A percentile compares a stretch with the other conserved stretches of the same genome.
Conservation (phyloP, 2,329 filamentous ascomycete species). For the Tolypocladium guangdongense region DNA sequence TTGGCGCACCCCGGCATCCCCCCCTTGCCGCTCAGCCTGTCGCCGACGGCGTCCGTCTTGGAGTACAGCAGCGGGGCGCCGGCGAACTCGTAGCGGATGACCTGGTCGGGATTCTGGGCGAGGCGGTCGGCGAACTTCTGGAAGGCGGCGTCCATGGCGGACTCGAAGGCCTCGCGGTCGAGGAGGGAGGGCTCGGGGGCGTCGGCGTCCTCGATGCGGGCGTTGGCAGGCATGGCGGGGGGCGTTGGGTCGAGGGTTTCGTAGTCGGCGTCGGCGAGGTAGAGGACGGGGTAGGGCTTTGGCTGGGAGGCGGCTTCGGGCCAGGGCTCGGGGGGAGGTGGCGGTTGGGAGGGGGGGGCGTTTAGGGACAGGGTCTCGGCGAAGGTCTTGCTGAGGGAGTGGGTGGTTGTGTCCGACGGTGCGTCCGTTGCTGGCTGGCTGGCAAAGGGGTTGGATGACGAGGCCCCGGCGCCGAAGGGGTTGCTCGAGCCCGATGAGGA, state of each 20-base stretch:
- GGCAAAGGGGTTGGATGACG: constrained; percentile 17
- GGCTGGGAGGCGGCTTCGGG: constrained; percentile 56
- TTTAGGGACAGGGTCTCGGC: constrained; percentile 70
- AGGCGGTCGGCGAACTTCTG: constrained; percentile 71
- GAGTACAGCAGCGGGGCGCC: constrained; percentile 71
- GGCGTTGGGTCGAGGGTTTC: constrained; percentile 64
- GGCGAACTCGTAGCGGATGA: constrained; percentile 68
- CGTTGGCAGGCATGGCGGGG: constrained; percentile 36
- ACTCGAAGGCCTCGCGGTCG: constrained; percentile 64
- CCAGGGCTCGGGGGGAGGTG: constrained; percentile 57
- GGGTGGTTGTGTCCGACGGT: constrained; percentile 13
- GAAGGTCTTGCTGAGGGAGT: constrained; percentile 49
- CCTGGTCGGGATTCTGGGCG: constrained; percentile 71
- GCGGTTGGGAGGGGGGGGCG: constrained; percentile 25
- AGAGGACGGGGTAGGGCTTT: constrained; percentile 61
- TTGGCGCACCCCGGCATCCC: constrained; percentile 64
- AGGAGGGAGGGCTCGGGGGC: constrained; percentile 34
- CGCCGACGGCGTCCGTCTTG: constrained; percentile 63
- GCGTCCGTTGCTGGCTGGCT: constrained; percentile 21
- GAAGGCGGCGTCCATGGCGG: constrained; percentile 62
- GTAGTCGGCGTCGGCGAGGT: constrained; percentile 81
- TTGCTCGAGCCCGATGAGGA: constrained; percentile 15
- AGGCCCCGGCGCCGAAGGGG: constrained; percentile 16
- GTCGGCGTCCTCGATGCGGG: constrained; percentile 29
- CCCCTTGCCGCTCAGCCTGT: constrained; percentile 35